A percentile compares a stretch with the other conserved stretches of the same genome.
These are phyloP conservation scores for Penicillium psychrosexuale DNA, from an alignment of 2,329 filamentous ascomycete genomes.

Conservation along the genomic window DNA sequence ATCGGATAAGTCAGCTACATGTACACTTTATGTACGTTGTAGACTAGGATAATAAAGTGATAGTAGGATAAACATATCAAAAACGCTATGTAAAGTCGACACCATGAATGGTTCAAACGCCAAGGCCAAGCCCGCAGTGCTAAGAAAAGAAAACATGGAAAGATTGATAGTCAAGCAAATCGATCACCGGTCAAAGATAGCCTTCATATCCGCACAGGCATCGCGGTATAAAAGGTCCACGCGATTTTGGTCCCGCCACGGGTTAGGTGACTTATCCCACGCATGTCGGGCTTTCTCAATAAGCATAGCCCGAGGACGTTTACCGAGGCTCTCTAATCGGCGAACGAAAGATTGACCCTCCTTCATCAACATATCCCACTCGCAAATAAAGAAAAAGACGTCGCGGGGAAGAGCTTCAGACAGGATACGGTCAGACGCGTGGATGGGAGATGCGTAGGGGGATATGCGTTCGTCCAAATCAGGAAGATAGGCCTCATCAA, in stretches of 20 bases:
- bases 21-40: not conserved
- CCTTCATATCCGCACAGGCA: constrained; percentile 44
- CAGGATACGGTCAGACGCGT: constrained; percentile 55
- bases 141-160: constrained; percentile 5
- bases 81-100: constrained; percentile 6
- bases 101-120: constrained; percentile 7
- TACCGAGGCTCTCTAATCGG: constrained; percentile 42
- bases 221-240: constrained; percentile 44
- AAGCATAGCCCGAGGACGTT: constrained; percentile 46
- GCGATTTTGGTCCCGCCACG: constrained; percentile 44
- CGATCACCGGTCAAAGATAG: constrained; percentile 36
- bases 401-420: constrained; percentile 54
- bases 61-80: not conserved
- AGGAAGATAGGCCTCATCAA: constrained; percentile 49
- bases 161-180: not conserved
- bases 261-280: constrained; percentile 50
- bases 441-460: constrained; percentile 58
- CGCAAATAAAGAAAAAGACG: constrained; percentile 61
- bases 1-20: not conserved
- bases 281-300: constrained; percentile 47
- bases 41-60: not conserved
- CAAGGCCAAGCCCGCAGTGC: constrained; percentile 2
- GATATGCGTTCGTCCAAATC: constrained; percentile 51
- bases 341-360: constrained; percentile 52
- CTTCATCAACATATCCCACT: constrained; percentile 65